A percentile compares a stretch with the other conserved stretches of the same genome.
Evolutionary conservation across 2,329 filamentous ascomycete genomes (phyloP).

Genomic region (Ciborinia camelliae): DNA sequence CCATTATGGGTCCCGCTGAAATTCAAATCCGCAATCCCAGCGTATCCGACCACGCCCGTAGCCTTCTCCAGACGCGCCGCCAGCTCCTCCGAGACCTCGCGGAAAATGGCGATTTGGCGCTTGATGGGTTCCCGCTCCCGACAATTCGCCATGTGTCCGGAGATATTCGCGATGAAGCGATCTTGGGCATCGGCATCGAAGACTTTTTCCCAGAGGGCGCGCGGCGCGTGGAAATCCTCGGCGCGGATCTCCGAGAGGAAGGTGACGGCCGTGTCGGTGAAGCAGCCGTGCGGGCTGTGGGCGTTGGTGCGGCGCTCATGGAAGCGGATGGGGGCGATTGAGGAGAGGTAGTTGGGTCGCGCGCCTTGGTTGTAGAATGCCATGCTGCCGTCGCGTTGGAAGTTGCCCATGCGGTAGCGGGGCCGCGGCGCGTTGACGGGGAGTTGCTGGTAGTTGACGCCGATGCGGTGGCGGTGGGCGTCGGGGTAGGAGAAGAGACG

Average conservation of each 20-base stretch:
- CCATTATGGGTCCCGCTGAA: conserved; percentile 63
- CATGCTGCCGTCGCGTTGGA: conserved; percentile 41
- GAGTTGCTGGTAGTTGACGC: conserved; percentile 55
- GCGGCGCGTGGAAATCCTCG: conserved; percentile 38
- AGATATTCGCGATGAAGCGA: conserved; percentile 57
- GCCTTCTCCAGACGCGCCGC: conserved; percentile 50
- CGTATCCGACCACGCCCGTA: conserved; percentile 58
- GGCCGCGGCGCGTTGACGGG: conserved; percentile 42
- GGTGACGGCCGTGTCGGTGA: conserved; percentile 46
- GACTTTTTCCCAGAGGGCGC: conserved; percentile 38
- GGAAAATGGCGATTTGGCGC: conserved; percentile 60
- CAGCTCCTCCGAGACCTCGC: conserved; percentile 51
- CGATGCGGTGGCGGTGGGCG: conserved; percentile 55
- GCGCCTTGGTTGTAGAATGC: conserved; percentile 46
- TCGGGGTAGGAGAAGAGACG: conserved; percentile 69
- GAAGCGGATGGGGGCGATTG: conserved; percentile 35
- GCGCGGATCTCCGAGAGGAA: conserved; percentile 43
- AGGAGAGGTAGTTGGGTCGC: conserved; percentile 44
- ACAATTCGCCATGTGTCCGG: conserved; percentile 52
- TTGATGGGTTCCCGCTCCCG: conserved; percentile 53
- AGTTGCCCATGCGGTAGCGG: conserved; percentile 28
- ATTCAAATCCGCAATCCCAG: conserved; percentile 50
- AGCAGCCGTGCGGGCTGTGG: conserved; percentile 46
- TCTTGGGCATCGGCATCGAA: conserved; percentile 52
- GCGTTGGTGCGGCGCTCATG: conserved; percentile 40